A percentile compares a stretch with the other conserved stretches of the same genome.
Evolutionary conservation across 805 yeast species (phyloP).

Genomic region (Candida taoyuanica): DNA sequence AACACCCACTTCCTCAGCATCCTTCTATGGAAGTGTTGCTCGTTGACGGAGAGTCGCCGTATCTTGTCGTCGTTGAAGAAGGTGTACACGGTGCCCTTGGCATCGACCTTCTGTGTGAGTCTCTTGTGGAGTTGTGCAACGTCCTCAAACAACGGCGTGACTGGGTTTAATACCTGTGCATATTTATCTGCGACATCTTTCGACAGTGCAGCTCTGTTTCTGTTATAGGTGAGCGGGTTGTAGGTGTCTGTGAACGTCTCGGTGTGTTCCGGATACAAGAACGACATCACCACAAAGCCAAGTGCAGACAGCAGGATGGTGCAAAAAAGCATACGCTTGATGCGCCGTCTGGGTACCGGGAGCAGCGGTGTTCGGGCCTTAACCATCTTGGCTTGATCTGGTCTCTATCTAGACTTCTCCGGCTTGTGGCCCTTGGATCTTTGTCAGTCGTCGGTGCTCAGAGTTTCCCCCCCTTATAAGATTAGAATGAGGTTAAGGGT

Average conservation of each 20-base stretch:
- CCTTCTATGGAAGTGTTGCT: slow-evolving; percentile 16
- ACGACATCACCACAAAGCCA: too few species aligned
- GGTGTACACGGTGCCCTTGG: slow-evolving; percentile 14
- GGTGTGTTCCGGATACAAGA: background rate
- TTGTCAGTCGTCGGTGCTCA: too few species aligned
- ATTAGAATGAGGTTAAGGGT: too few species aligned
- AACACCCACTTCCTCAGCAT: slow-evolving; percentile 17
- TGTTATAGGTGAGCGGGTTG: slow-evolving; percentile 48
- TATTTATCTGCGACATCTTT: slow-evolving; percentile 41
- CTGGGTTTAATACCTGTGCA: slow-evolving; percentile 3
- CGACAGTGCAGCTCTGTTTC: slow-evolving; percentile 58
- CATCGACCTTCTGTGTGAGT: slow-evolving; percentile 8
- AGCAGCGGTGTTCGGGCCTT: too few species aligned
- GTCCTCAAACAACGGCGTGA: slow-evolving; percentile 9
- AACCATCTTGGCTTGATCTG: too few species aligned
- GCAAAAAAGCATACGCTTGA: too few species aligned
- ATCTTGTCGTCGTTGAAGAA: slow-evolving; percentile 22
- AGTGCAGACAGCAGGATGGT: too few species aligned
- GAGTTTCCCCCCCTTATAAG: too few species aligned
- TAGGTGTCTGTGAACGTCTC: slow-evolving; percentile 34
- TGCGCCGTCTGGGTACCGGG: too few species aligned
- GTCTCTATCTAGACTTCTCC: too few species aligned
- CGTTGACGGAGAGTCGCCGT: slow-evolving; percentile 13
- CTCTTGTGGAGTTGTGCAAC: slow-evolving; percentile 8
- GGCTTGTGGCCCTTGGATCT: too few species aligned